Conservation (phyloP, 768 basidiomycete genomes). For the Lyophyllum atratum region DNA sequence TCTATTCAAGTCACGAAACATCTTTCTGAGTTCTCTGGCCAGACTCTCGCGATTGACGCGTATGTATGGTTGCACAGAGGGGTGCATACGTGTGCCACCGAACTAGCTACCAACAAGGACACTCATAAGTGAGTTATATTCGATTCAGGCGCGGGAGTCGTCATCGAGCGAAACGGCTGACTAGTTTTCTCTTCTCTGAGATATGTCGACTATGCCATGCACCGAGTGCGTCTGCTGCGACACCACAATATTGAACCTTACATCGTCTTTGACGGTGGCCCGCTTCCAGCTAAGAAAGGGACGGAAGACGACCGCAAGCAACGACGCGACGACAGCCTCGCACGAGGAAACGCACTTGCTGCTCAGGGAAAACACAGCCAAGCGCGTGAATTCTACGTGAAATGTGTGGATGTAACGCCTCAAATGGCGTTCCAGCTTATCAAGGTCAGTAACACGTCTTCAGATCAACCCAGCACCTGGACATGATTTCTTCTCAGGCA, state of each 20-base stretch:
- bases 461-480: neutral
- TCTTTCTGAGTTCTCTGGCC: slow-evolving; percentile 79
- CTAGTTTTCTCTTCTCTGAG: slow-evolving; percentile 36
- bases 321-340: slow-evolving; percentile 74
- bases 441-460: slow-evolving; percentile 58
- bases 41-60: slow-evolving; percentile 89
- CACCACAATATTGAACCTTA: slow-evolving; percentile 87
- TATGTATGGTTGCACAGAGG: slow-evolving; percentile 96
- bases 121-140: slow-evolving; percentile 73
- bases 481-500: slow-evolving; percentile 55
- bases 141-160: neutral
- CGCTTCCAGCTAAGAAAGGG: slow-evolving; percentile 89
- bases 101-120: slow-evolving; percentile 80
- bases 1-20: slow-evolving; percentile 80
- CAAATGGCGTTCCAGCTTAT: slow-evolving; percentile 98
- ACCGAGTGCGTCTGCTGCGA: slow-evolving; percentile 81
- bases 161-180: neutral
- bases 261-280: slow-evolving; percentile 96
- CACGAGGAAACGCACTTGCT: slow-evolving; percentile 69
- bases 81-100: slow-evolving; percentile 86
- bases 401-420: slow-evolving; percentile 93
- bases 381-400: slow-evolving; percentile 87
- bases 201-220: slow-evolving; percentile 97
- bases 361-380: slow-evolving; percentile 78
- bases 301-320: slow-evolving; percentile 83